Conservation (phyloP, 306 rosid species). For the Arachis hypogaea region DNA sequence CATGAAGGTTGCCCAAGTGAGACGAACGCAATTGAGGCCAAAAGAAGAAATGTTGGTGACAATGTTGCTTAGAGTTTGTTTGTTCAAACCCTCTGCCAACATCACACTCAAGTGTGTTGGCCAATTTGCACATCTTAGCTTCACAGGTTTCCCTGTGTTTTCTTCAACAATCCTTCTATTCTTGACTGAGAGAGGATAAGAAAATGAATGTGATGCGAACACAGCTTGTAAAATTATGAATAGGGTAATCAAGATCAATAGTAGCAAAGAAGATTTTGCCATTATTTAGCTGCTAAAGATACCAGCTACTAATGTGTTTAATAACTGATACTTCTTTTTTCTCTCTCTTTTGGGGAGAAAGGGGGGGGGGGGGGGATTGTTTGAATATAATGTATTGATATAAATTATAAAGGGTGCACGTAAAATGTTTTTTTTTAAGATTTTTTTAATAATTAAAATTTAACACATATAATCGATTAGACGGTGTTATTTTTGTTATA, state of each 20-base stretch:
- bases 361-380: too few relatives aligned
- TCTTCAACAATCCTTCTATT: background rate
- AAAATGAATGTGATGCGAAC: background rate
- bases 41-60: background rate
- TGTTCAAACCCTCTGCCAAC: background rate
- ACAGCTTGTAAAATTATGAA: background rate
- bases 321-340: too few relatives aligned
- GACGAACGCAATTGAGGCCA: background rate
- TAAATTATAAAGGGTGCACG: too few relatives aligned
- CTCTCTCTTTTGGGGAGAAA: too few relatives aligned
- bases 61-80: background rate
- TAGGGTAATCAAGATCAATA: background rate
- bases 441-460: too few relatives aligned
- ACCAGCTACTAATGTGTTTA: too few relatives aligned
- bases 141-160: background rate
- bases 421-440: too few relatives aligned
- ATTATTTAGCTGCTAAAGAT: background rate
- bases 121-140: background rate
- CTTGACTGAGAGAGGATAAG: background rate
- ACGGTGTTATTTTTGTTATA: too few relatives aligned
- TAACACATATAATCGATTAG: too few relatives aligned
- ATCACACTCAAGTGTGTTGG: background rate
- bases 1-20: background rate
- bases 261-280: background rate
- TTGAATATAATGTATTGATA: too few relatives aligned